phyloP scores from a whole-genome alignment of 495 filamentous ascomycete genomes.

The Talaromyces proteolyticus region DNA sequence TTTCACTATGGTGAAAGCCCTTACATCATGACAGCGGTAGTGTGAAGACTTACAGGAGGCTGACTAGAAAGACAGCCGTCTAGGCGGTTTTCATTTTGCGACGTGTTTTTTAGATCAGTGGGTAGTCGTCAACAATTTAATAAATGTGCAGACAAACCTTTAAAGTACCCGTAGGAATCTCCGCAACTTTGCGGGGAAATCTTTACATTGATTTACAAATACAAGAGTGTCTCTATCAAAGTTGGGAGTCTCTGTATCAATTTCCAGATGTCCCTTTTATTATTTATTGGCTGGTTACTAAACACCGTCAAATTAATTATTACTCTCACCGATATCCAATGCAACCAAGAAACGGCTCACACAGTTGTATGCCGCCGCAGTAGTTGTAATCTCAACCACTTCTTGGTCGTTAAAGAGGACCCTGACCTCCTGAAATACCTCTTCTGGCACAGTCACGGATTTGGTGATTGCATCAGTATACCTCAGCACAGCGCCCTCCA shows the following conservation, averaged over 20 bases:
- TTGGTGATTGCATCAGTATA: slow-evolving; percentile 2
- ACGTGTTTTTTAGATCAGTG: too few species aligned
- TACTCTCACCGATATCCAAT: slow-evolving; percentile 63
- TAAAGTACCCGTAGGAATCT: background rate
- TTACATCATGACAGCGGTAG: too few species aligned
- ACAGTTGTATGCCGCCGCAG: slow-evolving; percentile 80
- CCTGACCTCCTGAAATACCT: slow-evolving; percentile 55
- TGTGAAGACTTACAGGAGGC: too few species aligned
- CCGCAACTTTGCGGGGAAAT: background rate
- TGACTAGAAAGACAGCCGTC: too few species aligned
- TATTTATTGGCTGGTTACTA: background rate
- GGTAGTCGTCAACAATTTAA: too few species aligned
- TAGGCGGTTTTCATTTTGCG: too few species aligned
- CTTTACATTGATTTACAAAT: background rate
- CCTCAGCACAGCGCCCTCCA: slow-evolving; percentile 58
- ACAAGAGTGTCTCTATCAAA: background rate
- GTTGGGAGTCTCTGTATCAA: background rate
- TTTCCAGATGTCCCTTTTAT: background rate
- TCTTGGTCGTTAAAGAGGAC: slow-evolving; percentile 60
- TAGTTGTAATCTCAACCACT: slow-evolving; percentile 73
- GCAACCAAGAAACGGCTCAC: slow-evolving; percentile 82
- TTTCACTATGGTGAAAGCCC: too few species aligned
- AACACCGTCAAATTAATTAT: too few species aligned
- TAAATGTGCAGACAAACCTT: too few species aligned
- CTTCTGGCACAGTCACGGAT: slow-evolving; percentile 53